These are phyloP conservation scores for Xylaria scruposa DNA, from an alignment of 495 filamentous ascomycete genomes.

Conservation along the genomic window DNA sequence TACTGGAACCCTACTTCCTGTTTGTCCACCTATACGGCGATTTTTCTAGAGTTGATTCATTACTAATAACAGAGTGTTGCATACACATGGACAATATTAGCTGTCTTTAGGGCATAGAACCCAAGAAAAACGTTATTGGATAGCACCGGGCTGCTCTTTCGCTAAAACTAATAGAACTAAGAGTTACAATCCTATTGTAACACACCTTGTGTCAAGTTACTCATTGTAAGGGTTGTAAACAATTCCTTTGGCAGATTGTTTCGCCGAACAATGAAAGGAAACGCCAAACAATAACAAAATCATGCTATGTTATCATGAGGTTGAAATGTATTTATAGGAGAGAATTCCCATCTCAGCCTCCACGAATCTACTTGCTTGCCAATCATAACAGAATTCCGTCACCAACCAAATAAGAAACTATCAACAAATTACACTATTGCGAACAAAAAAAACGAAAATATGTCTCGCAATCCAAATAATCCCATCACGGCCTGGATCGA, in stretches of 20 bases:
- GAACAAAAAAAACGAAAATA: neutral
- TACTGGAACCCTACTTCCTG: neutral
- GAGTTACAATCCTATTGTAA: neutral
- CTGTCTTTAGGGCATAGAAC: neutral
- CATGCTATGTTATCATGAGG: neutral
- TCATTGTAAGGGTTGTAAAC: neutral
- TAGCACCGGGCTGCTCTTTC: neutral
- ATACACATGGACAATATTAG: neutral
- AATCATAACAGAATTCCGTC: neutral
- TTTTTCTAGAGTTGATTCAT: neutral
- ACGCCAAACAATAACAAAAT: neutral
- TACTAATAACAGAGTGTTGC: neutral
- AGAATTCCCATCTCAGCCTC: neutral
- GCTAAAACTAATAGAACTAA: too few species aligned
- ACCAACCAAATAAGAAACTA: neutral
- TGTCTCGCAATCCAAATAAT: neutral
- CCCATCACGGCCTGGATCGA: neutral
- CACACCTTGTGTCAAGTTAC: neutral
- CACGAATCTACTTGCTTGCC: neutral
- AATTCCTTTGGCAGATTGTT: neutral
- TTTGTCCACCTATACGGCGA: neutral
- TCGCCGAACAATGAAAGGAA: neutral
- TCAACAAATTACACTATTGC: neutral
- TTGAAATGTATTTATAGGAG: neutral
- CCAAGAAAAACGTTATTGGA: neutral